phyloP scores from a whole-genome alignment of 2,329 filamentous ascomycete species.

The Knufia petricola region DNA sequence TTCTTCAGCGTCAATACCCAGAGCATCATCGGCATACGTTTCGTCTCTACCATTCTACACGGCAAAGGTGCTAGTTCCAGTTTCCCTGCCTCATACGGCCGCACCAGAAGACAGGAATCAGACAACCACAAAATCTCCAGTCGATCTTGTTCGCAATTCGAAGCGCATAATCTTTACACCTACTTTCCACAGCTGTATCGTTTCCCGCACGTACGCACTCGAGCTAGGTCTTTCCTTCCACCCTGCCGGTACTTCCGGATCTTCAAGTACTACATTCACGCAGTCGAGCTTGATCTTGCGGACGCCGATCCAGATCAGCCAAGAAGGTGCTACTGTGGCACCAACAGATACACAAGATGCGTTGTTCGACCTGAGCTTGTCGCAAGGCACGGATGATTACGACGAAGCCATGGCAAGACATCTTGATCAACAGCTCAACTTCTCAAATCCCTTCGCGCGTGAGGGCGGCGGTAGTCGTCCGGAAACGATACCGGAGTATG shows the following conservation, averaged over 20 bases:
- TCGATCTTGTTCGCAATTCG: neutral
- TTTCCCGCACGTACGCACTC: constrained; percentile 54
- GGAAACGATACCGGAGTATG: constrained; percentile 9
- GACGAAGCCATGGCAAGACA: constrained; percentile 10
- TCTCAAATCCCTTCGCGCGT: constrained; percentile 1
- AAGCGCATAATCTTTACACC: constrained; percentile 53
- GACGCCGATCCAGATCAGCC: constrained; percentile 35
- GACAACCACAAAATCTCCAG: constrained; percentile 1
- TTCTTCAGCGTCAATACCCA: constrained; percentile 22
- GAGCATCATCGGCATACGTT: constrained; percentile 27
- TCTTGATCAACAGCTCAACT: constrained; percentile 7
- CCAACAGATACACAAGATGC: neutral
- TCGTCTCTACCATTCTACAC: constrained; percentile 47
- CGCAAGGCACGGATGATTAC: constrained; percentile 7
- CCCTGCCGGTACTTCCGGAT: constrained; percentile 31
- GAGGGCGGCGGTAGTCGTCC: neutral
- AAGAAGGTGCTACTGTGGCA: constrained; percentile 16
- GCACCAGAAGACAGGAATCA: constrained; percentile 2
- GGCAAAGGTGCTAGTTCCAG: constrained; percentile 52
- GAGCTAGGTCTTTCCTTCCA: constrained; percentile 49
- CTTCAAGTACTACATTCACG: constrained; percentile 29
- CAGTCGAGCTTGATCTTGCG: constrained; percentile 33
- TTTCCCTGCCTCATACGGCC: constrained; percentile 44
- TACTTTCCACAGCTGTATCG: constrained; percentile 60
- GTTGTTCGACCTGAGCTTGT: neutral